Percentiles rank a stretch among this genome's conserved stretches.
phyloP scores from a whole-genome alignment of 768 basidiomycete genomes.

The Lyophyllum shimeji region DNA sequence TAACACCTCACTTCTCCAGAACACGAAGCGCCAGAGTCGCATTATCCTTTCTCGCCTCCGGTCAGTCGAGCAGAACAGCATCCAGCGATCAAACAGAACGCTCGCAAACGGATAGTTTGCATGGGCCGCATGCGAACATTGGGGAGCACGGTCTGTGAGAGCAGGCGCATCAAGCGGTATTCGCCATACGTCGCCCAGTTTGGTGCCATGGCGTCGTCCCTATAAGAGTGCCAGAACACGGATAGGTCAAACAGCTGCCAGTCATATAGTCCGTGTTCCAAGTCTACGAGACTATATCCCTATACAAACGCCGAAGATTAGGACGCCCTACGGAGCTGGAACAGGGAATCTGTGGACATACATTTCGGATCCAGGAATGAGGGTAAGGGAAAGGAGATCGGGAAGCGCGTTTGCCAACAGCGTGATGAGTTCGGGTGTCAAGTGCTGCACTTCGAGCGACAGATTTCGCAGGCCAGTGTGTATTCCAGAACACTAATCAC shows the following conservation, averaged over 20 bases:
- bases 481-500: constrained; percentile 22
- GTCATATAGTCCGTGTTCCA: too few species aligned
- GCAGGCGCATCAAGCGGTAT: constrained; percentile 1
- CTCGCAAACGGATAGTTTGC: too few species aligned
- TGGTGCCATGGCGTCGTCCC: neutral
- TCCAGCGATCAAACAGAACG: too few species aligned
- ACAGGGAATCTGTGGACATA: neutral
- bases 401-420: constrained; percentile 24
- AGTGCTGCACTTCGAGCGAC: constrained; percentile 20
- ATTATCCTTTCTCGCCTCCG: too few species aligned
- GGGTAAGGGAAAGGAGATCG: constrained; percentile 18
- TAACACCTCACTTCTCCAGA: too few species aligned
- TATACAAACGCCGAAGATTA: too few species aligned
- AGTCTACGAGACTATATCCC: too few species aligned
- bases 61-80: too few species aligned
- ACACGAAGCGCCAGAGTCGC: too few species aligned
- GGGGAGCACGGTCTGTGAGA: constrained; percentile 4
- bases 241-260: constrained; percentile 16
- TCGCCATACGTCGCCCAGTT: neutral
- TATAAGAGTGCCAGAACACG: constrained; percentile 6
- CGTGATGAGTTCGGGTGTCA: constrained; percentile 18
- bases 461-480: constrained; percentile 20
- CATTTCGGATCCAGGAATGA: constrained; percentile 15
- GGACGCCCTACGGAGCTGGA: too few species aligned
- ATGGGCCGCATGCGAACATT: constrained; percentile 11